Conservation (phyloP, 768 basidiomycete species). For the Leucosporidium creatinivorum region DNA sequence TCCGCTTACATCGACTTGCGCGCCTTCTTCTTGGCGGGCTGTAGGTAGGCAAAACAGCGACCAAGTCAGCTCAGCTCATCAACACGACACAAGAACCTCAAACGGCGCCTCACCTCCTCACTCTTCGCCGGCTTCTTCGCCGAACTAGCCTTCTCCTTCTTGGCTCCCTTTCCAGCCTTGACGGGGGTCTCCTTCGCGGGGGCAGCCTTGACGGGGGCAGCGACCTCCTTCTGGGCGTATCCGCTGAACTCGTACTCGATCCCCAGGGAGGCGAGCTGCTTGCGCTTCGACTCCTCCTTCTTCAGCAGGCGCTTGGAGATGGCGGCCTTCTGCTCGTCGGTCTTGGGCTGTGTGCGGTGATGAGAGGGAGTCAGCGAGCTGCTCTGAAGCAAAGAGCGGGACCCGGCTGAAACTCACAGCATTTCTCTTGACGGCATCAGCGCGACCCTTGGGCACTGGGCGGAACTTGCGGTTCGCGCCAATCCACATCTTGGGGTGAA, state of each 20-base stretch:
- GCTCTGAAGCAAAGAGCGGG: neutral
- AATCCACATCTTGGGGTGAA: slow-evolving; percentile 91
- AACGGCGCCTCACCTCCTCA: slow-evolving; percentile 7
- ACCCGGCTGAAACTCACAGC: slow-evolving; percentile 51
- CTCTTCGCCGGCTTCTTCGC: slow-evolving; percentile 27
- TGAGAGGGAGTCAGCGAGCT: neutral
- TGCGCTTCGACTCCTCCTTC: slow-evolving; percentile 68
- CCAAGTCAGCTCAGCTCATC: neutral
- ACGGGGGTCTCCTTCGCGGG: slow-evolving; percentile 11
- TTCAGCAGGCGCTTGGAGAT: slow-evolving; percentile 63
- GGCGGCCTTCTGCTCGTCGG: slow-evolving; percentile 58
- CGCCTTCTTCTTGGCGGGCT: slow-evolving; percentile 28
- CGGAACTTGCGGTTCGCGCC: slow-evolving; percentile 94
- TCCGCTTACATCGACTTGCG: slow-evolving; percentile 16
- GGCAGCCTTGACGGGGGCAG: slow-evolving; percentile 5
- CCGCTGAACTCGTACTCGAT: slow-evolving; percentile 82
- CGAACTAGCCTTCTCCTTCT: slow-evolving; percentile 10
- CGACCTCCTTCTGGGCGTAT: slow-evolving; percentile 53
- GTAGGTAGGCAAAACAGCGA: neutral
- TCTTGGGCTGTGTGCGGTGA: slow-evolving; percentile 53
- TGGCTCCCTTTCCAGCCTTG: slow-evolving; percentile 9
- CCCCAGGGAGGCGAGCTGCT: slow-evolving; percentile 68
- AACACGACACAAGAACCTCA: neutral
- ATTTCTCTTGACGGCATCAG: slow-evolving; percentile 60
- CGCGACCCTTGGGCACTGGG: slow-evolving; percentile 51